These are phyloP conservation scores for Wickerhamiella cacticola DNA, from an alignment of 805 yeast species.

Conservation along the genomic window DNA sequence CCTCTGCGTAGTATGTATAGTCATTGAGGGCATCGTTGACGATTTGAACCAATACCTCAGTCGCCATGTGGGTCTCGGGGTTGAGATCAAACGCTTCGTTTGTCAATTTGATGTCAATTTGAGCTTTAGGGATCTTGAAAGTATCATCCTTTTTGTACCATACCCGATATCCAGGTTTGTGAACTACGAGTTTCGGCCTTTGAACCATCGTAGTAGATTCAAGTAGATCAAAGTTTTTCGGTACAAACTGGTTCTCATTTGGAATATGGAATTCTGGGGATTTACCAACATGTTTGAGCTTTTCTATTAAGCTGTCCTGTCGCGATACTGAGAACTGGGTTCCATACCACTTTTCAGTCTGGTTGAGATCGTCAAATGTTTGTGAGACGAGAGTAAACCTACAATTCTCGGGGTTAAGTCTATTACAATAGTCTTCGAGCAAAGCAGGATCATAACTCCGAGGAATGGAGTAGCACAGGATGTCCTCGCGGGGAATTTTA, in stretches of 20 bases:
- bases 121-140: constrained; percentile 79
- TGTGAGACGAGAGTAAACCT: constrained; percentile 45
- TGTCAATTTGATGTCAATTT: constrained; percentile 50
- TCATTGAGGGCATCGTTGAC: constrained; percentile 67
- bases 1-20: constrained; percentile 66
- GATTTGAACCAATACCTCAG: constrained; percentile 55
- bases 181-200: constrained; percentile 50
- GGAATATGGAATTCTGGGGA: constrained; percentile 46
- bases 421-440: constrained; percentile 39
- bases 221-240: constrained; percentile 59
- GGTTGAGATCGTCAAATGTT: constrained; percentile 37
- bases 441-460: constrained; percentile 46
- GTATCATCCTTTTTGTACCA: constrained; percentile 91
- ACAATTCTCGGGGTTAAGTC: constrained; percentile 48
- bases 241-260: constrained; percentile 63
- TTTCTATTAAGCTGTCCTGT: constrained; percentile 32
- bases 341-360: constrained; percentile 78
- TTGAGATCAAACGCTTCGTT: constrained; percentile 32
- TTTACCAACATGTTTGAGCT: constrained; percentile 18
- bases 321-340: constrained; percentile 53
- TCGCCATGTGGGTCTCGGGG: constrained; percentile 36
- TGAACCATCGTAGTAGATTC: constrained; percentile 30
- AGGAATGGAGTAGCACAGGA: constrained; percentile 47
- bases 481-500: constrained; percentile 48
- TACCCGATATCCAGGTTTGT: constrained; percentile 27